Evolutionary conservation across 768 basidiomycete genomes (phyloP).

Genomic region (Agaricus blazei): DNA sequence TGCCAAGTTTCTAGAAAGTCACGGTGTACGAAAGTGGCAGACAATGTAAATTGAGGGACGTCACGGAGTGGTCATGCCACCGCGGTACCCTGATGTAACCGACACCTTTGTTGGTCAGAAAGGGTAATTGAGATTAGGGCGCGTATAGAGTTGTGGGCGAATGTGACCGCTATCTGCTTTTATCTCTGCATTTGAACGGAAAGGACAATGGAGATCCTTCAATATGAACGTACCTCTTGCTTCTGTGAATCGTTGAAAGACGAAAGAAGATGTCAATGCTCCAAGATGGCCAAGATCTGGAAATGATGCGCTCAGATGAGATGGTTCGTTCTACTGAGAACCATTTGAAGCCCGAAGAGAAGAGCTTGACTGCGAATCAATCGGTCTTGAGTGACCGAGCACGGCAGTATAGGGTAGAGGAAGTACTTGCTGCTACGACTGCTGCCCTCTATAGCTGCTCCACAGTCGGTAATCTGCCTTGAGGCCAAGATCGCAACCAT

Average conservation of each 20-base stretch:
- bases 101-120: background rate
- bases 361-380: background rate
- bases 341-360: background rate
- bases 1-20: background rate
- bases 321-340: background rate
- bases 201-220: background rate
- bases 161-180: background rate
- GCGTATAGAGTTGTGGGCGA: background rate
- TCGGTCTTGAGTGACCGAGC: background rate
- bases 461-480: background rate
- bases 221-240: background rate
- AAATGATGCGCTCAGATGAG: conserved; percentile 3
- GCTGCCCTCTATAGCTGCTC: background rate
- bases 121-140: background rate
- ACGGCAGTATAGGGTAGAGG: background rate
- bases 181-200: background rate
- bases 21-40: background rate
- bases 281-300: conserved; percentile 1
- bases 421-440: background rate
- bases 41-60: background rate
- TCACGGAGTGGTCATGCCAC: background rate
- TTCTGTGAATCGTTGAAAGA: conserved; percentile 4
- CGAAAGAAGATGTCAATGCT: background rate
- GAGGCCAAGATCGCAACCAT: conserved; percentile 9
- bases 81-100: background rate